Percentiles rank a stretch among this genome's conserved stretches.
Conservation (phyloP, 1,139 yeast genomes). For the Spathaspora sp. region DNA sequence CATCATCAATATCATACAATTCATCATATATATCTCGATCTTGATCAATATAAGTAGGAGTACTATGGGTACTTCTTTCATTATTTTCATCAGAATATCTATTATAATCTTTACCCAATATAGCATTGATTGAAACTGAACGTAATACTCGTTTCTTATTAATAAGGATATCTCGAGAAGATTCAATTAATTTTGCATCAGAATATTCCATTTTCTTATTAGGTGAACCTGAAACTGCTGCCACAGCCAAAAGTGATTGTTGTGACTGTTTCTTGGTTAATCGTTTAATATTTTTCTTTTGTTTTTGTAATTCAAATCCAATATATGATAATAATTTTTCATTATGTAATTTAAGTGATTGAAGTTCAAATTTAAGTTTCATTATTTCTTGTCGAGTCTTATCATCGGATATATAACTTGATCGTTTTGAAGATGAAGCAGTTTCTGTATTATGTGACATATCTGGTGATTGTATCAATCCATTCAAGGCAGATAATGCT, state of each 20-base stretch:
- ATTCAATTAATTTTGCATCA: slow-evolving; percentile 53
- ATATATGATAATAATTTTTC: slow-evolving; percentile 57
- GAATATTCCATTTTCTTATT: slow-evolving; percentile 45
- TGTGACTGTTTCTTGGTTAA: slow-evolving; percentile 39
- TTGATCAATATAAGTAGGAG: slow-evolving; percentile 6
- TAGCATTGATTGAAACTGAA: slow-evolving; percentile 45
- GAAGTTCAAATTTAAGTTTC: slow-evolving; percentile 53
- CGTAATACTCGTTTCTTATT: slow-evolving; percentile 46
- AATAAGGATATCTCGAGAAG: slow-evolving; percentile 40
- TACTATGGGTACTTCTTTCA: slow-evolving; percentile 3
- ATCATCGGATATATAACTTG: slow-evolving; percentile 37
- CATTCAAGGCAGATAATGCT: slow-evolving; percentile 14
- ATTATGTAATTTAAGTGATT: slow-evolving; percentile 53
- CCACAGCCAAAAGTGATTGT: slow-evolving; percentile 10
- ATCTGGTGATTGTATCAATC: slow-evolving; percentile 13
- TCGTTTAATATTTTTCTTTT: slow-evolving; percentile 43
- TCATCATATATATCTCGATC: slow-evolving; percentile 17
- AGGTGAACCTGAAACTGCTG: slow-evolving; percentile 8
- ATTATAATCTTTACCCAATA: slow-evolving; percentile 31
- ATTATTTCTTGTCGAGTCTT: slow-evolving; percentile 51
- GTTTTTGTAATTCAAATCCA: slow-evolving; percentile 56
- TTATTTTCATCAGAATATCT: slow-evolving; percentile 3
- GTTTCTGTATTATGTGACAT: slow-evolving; percentile 5
- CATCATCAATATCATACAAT: slow-evolving; percentile 15
- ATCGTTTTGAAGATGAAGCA: slow-evolving; percentile 32